Evolutionary conservation across 2,329 filamentous ascomycete genomes (phyloP).

Genomic region (Ceratocystis colombiana): DNA sequence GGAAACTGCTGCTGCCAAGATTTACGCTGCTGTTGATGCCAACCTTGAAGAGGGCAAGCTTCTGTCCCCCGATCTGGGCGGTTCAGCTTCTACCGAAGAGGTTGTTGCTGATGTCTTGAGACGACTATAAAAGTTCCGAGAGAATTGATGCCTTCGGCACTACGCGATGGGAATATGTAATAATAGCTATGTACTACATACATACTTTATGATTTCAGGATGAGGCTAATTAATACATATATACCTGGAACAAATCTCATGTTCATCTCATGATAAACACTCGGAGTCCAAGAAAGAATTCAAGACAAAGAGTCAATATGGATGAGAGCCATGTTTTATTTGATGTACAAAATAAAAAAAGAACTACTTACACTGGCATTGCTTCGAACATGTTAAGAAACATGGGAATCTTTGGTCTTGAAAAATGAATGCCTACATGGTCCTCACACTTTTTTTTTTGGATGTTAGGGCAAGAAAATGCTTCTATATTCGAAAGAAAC

Average conservation of each 20-base stretch:
- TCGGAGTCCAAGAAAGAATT: background rate
- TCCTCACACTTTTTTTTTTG: background rate
- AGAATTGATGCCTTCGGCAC: too few relatives aligned
- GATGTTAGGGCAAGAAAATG: background rate
- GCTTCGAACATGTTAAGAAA: slow-evolving; percentile 1
- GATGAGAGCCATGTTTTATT: background rate
- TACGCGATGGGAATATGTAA: slow-evolving; percentile 1
- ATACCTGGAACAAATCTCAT: background rate
- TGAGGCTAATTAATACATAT: background rate
- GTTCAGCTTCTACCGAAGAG: slow-evolving; percentile 72
- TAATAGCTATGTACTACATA: slow-evolving; percentile 7
- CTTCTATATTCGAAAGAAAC: slow-evolving; percentile 14
- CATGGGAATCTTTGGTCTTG: background rate
- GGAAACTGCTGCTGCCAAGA: slow-evolving; percentile 73
- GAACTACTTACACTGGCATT: background rate
- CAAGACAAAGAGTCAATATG: background rate
- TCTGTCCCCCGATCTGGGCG: slow-evolving; percentile 82
- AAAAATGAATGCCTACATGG: background rate
- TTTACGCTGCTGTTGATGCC: slow-evolving; percentile 84
- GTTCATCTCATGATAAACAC: background rate
- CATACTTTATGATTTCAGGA: background rate
- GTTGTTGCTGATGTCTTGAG: slow-evolving; percentile 79
- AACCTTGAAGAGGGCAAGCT: slow-evolving; percentile 76
- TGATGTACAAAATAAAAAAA: background rate
- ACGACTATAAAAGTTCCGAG: slow-evolving; percentile 50